Evolutionary conservation across 2,329 filamentous ascomycete genomes (phyloP), one percentile per base, ranked within the genome.

Genomic region (Cordyceps fumosorosea): DNA sequence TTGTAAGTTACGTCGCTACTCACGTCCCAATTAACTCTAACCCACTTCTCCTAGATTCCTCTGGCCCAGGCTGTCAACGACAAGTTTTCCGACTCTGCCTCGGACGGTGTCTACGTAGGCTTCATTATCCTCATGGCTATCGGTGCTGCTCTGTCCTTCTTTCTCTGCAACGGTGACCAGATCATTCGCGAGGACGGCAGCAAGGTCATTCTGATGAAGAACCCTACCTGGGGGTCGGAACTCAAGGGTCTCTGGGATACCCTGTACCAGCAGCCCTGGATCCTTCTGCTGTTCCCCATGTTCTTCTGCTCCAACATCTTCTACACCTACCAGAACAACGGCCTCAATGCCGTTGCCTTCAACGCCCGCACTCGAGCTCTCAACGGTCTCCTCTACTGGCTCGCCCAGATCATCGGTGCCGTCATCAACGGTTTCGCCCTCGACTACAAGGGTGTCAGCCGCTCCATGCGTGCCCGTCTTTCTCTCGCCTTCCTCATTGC

Each of bases 181-280:
- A 84, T 96, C 65, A 78, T 90, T 66, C 90, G 92, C 64, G 79
- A 82, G 44, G 91, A 96, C 71, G 90, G 91, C 63, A 89, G 89
- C 63, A 83, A 85, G 63, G 86, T 96, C 71, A 91, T 96, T 65
- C 76, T 93, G 65, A 96, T 93, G 89, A 93, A 95, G 79, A 90
- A 96, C 75, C 92, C 92, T 3, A 90, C 89, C 57, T 96, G 90
- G 89, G 29, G 83, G 70, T 85, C 88, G 1, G 90, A 95, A 75
- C 73, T 93, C 66, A 66, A 81, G 22, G 90, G 90, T 62, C 82
- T 95, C 6, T 86, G 80, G 72, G 80, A 92, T 73, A 90, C 88
- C 4, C 74, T 93, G 63, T 74, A 76, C 60, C 79, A 78, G 45
- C 87, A 93, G 67, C 84, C 83, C 11, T 91, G 87, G 76, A 88